Base-by-base conservation (phyloP, 2,329 filamentous ascomycete genomes). In the Conoideocrella luteorostrata region DNA sequence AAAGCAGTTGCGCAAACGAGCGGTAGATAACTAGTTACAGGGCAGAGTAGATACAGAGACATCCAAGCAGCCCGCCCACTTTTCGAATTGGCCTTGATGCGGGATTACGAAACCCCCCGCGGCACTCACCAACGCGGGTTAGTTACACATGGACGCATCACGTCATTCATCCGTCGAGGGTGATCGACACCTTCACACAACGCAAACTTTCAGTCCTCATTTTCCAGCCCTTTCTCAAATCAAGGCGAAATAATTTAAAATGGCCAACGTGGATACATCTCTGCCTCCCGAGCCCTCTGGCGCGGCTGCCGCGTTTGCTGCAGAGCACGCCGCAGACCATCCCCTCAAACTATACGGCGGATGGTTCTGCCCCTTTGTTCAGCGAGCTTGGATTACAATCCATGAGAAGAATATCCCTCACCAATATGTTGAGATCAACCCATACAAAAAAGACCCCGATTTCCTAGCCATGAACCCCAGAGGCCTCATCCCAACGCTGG, bases 351-450 rank as follows among this genome's bases (percentile, higher is more conserved):
- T 88, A 11, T 88, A 87, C 62, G 78, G 78, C 12, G 81, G 80
- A 50, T 89, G 84, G 84, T 88, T 88, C 70, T 91, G 75, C 52
- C 76, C 77, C 12, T 80, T 78, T 50, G 75, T 88, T 4, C 85
- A 89, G 65, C 75, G 85, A 15, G 72, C 75, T 12, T 88, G 85
- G 82, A 80, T 88, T 48, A 77, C 82, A 1, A 72, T 90, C 10
- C 75, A 81, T 55, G 85, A 89, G 59, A 89, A 90, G 61, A 64
- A 71, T 2, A 83, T 88, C 23, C 75, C 78, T 13, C 83, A 90
- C 59, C 80, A 89, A 64, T 88, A 87, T 60, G 71, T 86, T 50
- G 82, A 87, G 67, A 82, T 88, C 47, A 88, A 89, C 61, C 86
- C 86, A 0, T 89, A 89, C 68, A 69, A 81, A 61, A 90, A 90